Conservation (phyloP, 2,329 filamentous ascomycete species). For the Claviceps maximensis region DNA sequence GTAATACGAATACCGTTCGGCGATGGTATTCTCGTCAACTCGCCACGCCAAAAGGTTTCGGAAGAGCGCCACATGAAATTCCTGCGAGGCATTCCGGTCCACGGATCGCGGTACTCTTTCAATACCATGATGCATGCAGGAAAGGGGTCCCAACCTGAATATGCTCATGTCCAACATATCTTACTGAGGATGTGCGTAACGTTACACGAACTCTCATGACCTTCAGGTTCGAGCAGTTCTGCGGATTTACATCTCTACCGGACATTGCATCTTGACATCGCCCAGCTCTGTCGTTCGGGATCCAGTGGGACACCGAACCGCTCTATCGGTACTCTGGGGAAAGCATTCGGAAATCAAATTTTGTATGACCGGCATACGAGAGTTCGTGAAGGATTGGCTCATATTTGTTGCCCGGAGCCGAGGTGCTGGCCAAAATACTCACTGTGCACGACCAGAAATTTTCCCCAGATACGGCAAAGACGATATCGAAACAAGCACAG, state of each 20-base stretch:
- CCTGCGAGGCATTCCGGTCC: neutral
- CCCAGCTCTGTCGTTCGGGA: slow-evolving; percentile 2
- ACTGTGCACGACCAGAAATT: neutral
- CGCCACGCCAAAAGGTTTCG: neutral
- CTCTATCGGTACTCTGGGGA: slow-evolving; percentile 1
- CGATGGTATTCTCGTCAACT: neutral
- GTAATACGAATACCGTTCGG: neutral
- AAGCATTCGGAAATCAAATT: neutral
- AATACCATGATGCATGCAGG: neutral
- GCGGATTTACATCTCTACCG: neutral
- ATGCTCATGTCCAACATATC: neutral
- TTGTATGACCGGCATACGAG: slow-evolving; percentile 4
- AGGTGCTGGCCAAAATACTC: neutral
- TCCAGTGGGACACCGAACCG: slow-evolving; percentile 3
- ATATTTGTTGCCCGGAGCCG: neutral
- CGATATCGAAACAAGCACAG: neutral
- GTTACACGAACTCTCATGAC: neutral
- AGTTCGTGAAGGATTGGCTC: neutral
- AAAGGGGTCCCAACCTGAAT: neutral
- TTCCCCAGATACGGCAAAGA: neutral
- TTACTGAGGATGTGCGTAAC: neutral
- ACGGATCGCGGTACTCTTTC: neutral
- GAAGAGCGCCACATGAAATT: neutral
- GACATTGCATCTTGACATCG: neutral
- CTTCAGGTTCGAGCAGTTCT: neutral